A percentile compares a stretch with the other conserved stretches of the same genome.
Evolutionary conservation across 306 rosid genomes (phyloP).

Genomic region (Lablab purpureus): DNA sequence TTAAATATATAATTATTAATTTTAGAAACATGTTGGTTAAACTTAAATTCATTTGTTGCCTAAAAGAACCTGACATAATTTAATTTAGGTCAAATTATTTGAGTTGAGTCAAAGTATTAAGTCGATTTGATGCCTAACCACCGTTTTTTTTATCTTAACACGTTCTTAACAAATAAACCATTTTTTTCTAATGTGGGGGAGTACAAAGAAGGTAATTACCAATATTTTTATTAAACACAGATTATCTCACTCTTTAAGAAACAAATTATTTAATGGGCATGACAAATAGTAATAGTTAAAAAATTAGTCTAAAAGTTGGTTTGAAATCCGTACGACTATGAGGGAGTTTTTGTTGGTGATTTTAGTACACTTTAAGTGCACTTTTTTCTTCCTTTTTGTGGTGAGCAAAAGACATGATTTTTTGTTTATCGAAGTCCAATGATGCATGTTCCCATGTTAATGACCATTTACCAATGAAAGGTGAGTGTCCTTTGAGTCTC

Average conservation of each 20-base stretch:
- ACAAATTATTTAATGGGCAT: not conserved
- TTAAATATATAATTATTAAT: too few species aligned
- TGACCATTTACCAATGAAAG: not conserved
- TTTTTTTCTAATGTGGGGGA: too few species aligned
- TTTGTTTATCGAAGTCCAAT: conserved; percentile 1
- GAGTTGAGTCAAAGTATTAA: too few species aligned
- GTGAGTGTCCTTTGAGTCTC: conserved; percentile 22
- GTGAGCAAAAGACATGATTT: conserved; percentile 5
- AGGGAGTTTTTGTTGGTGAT: not conserved
- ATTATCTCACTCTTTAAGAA: not conserved
- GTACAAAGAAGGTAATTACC: too few species aligned
- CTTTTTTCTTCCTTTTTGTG: not conserved
- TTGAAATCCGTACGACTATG: not conserved
- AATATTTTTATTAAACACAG: not conserved
- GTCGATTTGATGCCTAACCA: too few species aligned
- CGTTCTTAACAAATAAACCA: too few species aligned
- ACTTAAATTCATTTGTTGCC: too few species aligned
- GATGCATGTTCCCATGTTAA: not conserved
- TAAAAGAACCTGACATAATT: too few species aligned
- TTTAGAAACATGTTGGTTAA: too few species aligned
- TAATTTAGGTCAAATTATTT: too few species aligned
- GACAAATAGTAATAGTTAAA: not conserved
- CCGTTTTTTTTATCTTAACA: too few species aligned
- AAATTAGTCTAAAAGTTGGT: not conserved
- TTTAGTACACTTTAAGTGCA: not conserved